Base-by-base conservation (phyloP, 805 yeast species). In the Sungouiozyma ichnusensis region DNA sequence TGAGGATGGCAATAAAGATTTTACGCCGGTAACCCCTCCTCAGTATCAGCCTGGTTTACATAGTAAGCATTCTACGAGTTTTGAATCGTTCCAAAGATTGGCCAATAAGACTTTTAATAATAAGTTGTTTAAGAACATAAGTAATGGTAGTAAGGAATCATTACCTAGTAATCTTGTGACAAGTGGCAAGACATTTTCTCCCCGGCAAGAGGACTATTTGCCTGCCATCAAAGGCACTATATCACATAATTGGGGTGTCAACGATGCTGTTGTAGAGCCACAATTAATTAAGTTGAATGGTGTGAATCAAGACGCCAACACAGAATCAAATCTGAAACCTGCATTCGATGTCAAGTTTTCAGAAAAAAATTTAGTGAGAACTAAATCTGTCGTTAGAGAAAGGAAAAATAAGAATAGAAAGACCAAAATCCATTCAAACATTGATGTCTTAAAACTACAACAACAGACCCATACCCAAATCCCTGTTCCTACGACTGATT, bases 181-280 rank as follows among this genome's bases (percentile, higher is more conserved):
- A 11, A 24, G 11, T 24, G 6, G 6, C 9, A 24, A 24, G 11
- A 7, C 11, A 11, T 7, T 7, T 24, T 24, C 29, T 6, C 29
- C 29, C 9, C 6, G 29, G 11, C 29, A 24, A 11, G 29, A 24
- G 9, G 46, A 38, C 15, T 43, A 52, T 5, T 42, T 59, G 9
- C 65, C 69, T 1, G 55, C 66, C 0, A 72, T 72, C 6, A 62
- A 60, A 29, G 77, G 77, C 6, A 72, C 76, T 13, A 55, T 73
- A 27, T 67, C 69, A 11, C 76, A 72, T 48, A 71, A 70, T 35
- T 72, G 77, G 77, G 75, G 74, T 0, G 14, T 41, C 6, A 36
- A 16, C 9, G 19, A 33, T 4, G 16, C 41, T 6, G n/a, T 29
- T 7, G 17, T 15, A n/a, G 42, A 39, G 18, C 38, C 42, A 3